Base-by-base conservation (phyloP, 2,329 filamentous ascomycete genomes). In the Didymosphaeria variabile region DNA sequence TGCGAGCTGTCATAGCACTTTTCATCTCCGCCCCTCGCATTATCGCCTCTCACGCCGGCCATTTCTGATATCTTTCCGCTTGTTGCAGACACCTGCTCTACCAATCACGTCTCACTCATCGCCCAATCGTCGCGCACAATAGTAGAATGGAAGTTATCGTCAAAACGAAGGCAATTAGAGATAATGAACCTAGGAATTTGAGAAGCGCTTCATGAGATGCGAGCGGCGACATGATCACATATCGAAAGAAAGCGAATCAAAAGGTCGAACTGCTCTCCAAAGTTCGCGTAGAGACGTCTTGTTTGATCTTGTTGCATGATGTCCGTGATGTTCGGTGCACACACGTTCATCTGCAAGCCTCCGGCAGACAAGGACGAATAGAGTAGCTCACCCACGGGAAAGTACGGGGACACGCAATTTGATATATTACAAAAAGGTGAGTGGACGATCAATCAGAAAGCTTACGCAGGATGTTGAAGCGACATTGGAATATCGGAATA, bases 31-130 rank as follows among this genome's bases (percentile, higher is more conserved):
- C 26, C 6, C 26, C 46, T 34, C 13, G 13, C 10, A n/a, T n/a
- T 21, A 5, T 17, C 40, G 19, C 21, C 12, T 19, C 17, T 26
- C 10, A n/a, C 13, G 4, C 32, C n/a, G 15, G 10, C 17, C 21
- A 15, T 26, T 52, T n/a, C 53, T 40, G 32, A 38, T 32, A 21
- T 38, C 12, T 54, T 51, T 17, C 47, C 51, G 23, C 53, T 58
- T 38, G 15, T 23, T 6, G 15, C 32, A 21, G 50, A 49, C 15
- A 62, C 57, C 40, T 69, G 60, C 29, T 54, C 52, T 38, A 68
- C 12, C 26, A 67, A 44, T 65, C 66, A 70, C 15, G 58, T 62
- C 61, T 68, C 64, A 47, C 34, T 64, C 61, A 2, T 57, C 5
- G 54, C 51, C 67, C 64, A 67, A 13, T 55, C 51, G 10, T 61